Evolutionary conservation across 2,329 filamentous ascomycete genomes (phyloP), one percentile per base, ranked within the genome.

Genomic region (Curvularia sp.): DNA sequence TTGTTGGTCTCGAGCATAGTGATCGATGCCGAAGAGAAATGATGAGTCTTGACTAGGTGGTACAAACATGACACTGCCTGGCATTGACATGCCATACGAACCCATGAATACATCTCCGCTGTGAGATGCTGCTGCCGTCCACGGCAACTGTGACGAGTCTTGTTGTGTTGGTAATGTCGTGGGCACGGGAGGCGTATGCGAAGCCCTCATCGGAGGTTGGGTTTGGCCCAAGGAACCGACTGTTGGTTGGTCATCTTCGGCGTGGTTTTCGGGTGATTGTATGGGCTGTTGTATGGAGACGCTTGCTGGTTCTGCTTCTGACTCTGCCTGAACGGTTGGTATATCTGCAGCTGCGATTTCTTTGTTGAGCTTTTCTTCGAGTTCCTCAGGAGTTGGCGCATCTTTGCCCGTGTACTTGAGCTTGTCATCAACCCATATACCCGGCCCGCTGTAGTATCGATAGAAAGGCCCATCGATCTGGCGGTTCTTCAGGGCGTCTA

Each of bases 371-470:
- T 73, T 75, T 63, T 79, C 69, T 48, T 74, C 67, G 66, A 75
- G 63, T 61, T 75, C 65, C 69, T 78, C 73, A 7, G 76, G 54
- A 18, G 67, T 72, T 5, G 74, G 72, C 8, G 73, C 72, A 55
- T 75, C 71, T 58, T 78, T 78, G 30, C 91, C 91, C 38, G 92
- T 84, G 60, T 86, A 84, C 71, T 86, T 88, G 71, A 93, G 80
- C 73, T 89, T 90, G 23, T 89, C 90, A 69, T 92, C 89, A 54
- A 89, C 84, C 85, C 92, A 94, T 68, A 91, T 87, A 32, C 91
- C 91, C 62, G 92, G 86, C n/a, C 94, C 95, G 76, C 93, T 98
- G 89, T 93, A 97, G 76, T 91, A 94, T 2, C 91, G 92, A 41
- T 97, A 88, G 10, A 97, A 92, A 0, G 95, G 92, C 0, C 95